Evolutionary conservation across 352 stramenopile genomes (phyloP).

Genomic region (Globisporangium acanthophoron): DNA sequence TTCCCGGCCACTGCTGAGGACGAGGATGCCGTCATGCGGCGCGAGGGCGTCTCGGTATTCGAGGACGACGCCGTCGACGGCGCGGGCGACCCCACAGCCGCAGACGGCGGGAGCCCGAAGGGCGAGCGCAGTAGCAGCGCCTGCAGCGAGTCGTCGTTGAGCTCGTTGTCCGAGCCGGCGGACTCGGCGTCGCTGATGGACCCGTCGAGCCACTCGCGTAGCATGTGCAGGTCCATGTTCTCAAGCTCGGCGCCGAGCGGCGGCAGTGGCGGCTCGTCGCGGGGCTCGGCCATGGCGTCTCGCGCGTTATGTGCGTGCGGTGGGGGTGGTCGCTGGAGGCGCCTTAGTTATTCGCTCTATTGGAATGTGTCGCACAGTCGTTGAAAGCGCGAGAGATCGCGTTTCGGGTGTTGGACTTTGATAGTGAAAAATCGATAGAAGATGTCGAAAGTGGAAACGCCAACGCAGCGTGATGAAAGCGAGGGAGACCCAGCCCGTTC

Average conservation of each 20-base stretch:
- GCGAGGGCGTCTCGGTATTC: neutral
- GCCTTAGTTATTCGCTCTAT: neutral
- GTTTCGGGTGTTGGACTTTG: neutral
- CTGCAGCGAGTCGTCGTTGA: constrained; percentile 5
- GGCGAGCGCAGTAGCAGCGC: constrained; percentile 6
- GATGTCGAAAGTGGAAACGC: constrained; percentile 1
- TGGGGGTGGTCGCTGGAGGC: neutral
- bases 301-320: neutral
- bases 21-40: neutral
- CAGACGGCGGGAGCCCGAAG: neutral
- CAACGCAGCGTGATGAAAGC: neutral
- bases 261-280: neutral
- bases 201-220: constrained; percentile 14
- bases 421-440: neutral
- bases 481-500: neutral
- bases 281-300: neutral
- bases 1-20: neutral
- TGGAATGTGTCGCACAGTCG: neutral
- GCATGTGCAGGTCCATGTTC: constrained; percentile 13
- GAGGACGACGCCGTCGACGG: neutral
- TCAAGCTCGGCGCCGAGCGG: constrained; percentile 6
- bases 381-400: neutral
- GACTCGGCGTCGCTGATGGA: constrained; percentile 13
- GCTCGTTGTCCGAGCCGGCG: constrained; percentile 5
- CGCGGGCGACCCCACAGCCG: neutral